Conservation (phyloP, 345 rosid genomes). For the Brassica nigra region DNA sequence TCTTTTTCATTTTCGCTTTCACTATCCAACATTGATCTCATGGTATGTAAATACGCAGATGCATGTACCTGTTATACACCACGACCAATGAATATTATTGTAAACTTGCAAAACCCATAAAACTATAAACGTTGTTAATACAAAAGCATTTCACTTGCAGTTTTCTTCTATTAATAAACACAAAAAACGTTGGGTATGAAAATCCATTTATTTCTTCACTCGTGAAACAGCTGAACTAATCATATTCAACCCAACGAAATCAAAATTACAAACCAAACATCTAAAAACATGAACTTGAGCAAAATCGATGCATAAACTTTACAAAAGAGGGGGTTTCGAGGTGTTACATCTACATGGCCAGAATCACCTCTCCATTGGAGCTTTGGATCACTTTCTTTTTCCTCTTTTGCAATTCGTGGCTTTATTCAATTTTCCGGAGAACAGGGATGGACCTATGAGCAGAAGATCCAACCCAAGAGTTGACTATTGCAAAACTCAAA, state of each 20-base stretch:
- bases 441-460: no score
- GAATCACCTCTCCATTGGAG: no score
- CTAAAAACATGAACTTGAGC: constrained; percentile 11
- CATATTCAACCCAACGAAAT: constrained; percentile 1
- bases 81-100: background rate
- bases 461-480: no score
- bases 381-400: no score
- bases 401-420: no score
- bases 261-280: background rate
- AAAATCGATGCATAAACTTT: background rate
- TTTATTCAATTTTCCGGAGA: no score
- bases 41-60: constrained; percentile 41
- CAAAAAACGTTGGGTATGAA: no score
- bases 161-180: background rate
- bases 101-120: background rate
- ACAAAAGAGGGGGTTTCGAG: no score
- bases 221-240: background rate
- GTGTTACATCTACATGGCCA: no score
- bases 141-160: background rate
- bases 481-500: no score
- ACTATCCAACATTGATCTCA: constrained; percentile 41
- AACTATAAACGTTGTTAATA: constrained; percentile 9
- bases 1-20: background rate
- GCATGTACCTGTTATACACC: constrained; percentile 24
- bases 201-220: background rate